Percentiles rank a stretch among this genome's conserved stretches.
Evolutionary conservation across 495 filamentous ascomycete species (phyloP).

Genomic region (Neurospora sp.): DNA sequence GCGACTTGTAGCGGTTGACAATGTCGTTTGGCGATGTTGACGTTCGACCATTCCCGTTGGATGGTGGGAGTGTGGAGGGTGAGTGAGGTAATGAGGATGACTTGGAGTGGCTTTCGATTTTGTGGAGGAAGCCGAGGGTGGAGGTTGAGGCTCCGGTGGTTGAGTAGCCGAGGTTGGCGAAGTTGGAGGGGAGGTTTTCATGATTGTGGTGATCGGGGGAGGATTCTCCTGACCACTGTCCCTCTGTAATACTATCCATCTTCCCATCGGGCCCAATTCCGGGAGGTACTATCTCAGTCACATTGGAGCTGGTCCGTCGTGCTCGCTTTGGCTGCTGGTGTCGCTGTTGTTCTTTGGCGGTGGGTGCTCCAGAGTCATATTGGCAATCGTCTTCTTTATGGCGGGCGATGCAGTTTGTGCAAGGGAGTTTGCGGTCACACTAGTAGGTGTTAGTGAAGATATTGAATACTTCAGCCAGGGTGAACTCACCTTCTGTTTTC

Average conservation of each 20-base stretch:
- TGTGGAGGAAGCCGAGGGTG: slow-evolving; percentile 40
- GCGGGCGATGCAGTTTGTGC: slow-evolving; percentile 49
- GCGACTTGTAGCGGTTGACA: slow-evolving; percentile 38
- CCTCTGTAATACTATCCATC: neutral
- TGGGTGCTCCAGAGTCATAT: slow-evolving; percentile 42
- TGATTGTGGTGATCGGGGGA: neutral
- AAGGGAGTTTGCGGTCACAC: slow-evolving; percentile 53
- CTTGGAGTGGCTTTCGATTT: slow-evolving; percentile 26
- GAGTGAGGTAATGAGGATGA: slow-evolving; percentile 2
- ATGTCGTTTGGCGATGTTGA: neutral
- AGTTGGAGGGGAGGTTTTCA: neutral
- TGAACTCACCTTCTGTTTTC: slow-evolving; percentile 48
- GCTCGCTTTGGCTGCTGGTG: slow-evolving; percentile 9
- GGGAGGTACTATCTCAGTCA: neutral
- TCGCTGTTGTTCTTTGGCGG: slow-evolving; percentile 24
- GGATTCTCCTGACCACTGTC: neutral
- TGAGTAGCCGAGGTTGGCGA: slow-evolving; percentile 39
- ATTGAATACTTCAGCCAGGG: neutral
- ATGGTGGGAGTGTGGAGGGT: slow-evolving; percentile 4
- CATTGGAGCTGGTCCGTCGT: slow-evolving; percentile 6
- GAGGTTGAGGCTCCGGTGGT: slow-evolving; percentile 33
- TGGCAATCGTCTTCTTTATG: slow-evolving; percentile 38
- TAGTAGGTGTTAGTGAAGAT: slow-evolving; percentile 9
- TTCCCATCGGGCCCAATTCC: neutral
- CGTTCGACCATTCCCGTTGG: neutral